phyloP scores from a whole-genome alignment of 208 protist genomes.

The Trypanosoma lewisi region DNA sequence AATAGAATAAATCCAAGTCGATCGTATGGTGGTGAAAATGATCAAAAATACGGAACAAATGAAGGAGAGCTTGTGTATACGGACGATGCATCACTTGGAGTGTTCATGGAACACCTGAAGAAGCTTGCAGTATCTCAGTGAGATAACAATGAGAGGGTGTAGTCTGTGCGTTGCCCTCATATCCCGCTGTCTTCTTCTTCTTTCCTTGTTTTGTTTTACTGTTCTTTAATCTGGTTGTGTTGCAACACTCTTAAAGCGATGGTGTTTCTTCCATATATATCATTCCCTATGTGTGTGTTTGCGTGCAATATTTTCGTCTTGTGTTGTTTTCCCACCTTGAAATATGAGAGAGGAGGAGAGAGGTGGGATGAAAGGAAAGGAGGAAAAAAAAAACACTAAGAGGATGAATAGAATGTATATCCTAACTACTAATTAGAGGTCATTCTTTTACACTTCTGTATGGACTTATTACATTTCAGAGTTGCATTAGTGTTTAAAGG shows the following conservation, averaged over 20 bases:
- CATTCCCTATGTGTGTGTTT: background rate
- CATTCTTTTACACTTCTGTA: too few species aligned
- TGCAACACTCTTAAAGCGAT: too few species aligned
- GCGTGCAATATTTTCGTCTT: background rate
- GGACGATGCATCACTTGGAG: conserved; percentile 97
- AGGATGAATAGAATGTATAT: too few species aligned
- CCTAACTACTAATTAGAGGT: too few species aligned
- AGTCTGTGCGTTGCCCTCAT: background rate
- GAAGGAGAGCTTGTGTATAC: conserved; percentile 94
- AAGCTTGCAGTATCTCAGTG: conserved; percentile 93
- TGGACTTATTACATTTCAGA: background rate
- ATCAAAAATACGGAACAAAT: conserved; percentile 52
- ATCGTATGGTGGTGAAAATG: conserved; percentile 89
- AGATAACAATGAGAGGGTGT: conserved; percentile 1
- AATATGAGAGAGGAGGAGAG: too few species aligned
- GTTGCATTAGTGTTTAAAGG: too few species aligned
- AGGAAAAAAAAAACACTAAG: background rate
- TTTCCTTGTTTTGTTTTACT: conserved; percentile 3
- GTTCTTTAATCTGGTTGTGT: background rate
- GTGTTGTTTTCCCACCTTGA: too few species aligned
- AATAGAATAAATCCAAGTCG: conserved; percentile 97
- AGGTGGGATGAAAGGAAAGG: background rate
- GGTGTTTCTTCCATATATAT: too few species aligned
- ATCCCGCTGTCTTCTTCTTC: background rate
- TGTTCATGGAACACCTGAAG: conserved; percentile 97